Conservation (phyloP, 106 monocot genomes). For the Iris macrosiphon region DNA sequence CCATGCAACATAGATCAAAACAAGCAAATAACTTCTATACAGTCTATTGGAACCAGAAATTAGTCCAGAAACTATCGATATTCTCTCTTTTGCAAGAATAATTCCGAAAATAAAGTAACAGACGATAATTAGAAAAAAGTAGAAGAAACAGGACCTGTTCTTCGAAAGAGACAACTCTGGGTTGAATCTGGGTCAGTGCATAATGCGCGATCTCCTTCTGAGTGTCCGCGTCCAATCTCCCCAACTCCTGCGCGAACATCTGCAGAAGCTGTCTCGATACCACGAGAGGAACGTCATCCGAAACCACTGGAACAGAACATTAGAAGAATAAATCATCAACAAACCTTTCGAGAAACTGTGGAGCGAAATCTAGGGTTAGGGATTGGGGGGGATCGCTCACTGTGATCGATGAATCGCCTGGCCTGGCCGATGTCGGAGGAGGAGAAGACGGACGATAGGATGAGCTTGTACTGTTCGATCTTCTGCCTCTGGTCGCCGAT, state of each 20-base stretch:
- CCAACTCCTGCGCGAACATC: conserved; percentile 84
- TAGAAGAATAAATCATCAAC: not conserved
- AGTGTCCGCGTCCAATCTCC: conserved; percentile 40
- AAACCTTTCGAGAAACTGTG: not conserved
- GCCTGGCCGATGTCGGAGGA: conserved; percentile 55
- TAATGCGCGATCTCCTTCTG: conserved; percentile 96
- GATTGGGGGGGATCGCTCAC: conserved; percentile 16
- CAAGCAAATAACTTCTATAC: too few species aligned
- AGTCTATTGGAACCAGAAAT: too few species aligned
- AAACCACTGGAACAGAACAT: conserved; percentile 52
- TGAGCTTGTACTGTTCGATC: conserved; percentile 91
- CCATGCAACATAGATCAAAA: too few species aligned
- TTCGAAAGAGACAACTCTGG: conserved; percentile 92
- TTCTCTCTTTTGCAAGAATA: too few species aligned
- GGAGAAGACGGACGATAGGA: conserved; percentile 78
- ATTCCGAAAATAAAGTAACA: not conserved
- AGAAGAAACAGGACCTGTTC: conserved; percentile 60
- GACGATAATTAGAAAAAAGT: not conserved
- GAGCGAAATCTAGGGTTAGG: not conserved
- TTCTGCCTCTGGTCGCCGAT: conserved; percentile 87
- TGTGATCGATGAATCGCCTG: conserved; percentile 96
- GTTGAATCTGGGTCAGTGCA: conserved; percentile 75
- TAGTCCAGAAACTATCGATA: too few species aligned
- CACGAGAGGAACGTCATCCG: conserved; percentile 87
- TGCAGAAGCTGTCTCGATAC: conserved; percentile 94